Evolutionary conservation across 202 grass and related monocot genomes (phyloP).

Genomic region (Digitaria exilis): DNA sequence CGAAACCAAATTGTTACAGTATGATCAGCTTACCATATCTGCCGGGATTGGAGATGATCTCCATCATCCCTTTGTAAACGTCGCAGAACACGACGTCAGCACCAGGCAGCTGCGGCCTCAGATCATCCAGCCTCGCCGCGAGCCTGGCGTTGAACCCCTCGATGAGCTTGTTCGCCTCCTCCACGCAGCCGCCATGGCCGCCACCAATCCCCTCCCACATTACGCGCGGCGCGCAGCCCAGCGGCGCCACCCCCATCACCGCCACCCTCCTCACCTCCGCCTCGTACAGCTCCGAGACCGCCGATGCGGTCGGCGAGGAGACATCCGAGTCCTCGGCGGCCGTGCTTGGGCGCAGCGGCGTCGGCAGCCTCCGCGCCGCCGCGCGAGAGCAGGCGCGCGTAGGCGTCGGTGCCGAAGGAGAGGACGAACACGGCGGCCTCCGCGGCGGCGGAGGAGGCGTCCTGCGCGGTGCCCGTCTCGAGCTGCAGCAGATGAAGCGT

Average conservation of each 20-base stretch:
- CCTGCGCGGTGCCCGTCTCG: slow-evolving; percentile 23
- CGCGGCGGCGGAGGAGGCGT: not conserved
- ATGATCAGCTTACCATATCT: slow-evolving; percentile 37
- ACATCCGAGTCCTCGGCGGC: slow-evolving; percentile 46
- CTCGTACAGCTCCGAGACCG: slow-evolving; percentile 64
- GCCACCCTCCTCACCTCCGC: slow-evolving; percentile 57
- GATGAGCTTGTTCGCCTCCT: slow-evolving; percentile 72
- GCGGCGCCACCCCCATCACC: slow-evolving; percentile 64
- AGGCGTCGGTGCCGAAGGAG: slow-evolving; percentile 71
- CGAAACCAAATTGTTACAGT: too few species aligned
- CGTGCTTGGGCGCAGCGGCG: slow-evolving; percentile 55
- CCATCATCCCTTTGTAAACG: slow-evolving; percentile 57
- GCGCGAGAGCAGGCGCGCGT: slow-evolving; percentile 45
- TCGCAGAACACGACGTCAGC: slow-evolving; percentile 74
- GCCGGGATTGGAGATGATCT: slow-evolving; percentile 56
- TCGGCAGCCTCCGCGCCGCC: slow-evolving; percentile 31
- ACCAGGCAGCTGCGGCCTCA: slow-evolving; percentile 41
- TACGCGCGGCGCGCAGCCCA: slow-evolving; percentile 67
- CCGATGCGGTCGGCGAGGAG: slow-evolving; percentile 56
- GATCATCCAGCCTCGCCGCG: slow-evolving; percentile 34
- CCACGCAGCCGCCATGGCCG: slow-evolving; percentile 44
- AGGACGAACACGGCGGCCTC: slow-evolving; percentile 55
- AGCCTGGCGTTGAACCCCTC: slow-evolving; percentile 59
- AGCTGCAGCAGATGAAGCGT: slow-evolving; percentile 57
- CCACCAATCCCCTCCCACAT: slow-evolving; percentile 53